These are phyloP conservation scores for Leccinum holopus DNA, from an alignment of 1,284 basidiomycete species.

Conservation along the genomic window DNA sequence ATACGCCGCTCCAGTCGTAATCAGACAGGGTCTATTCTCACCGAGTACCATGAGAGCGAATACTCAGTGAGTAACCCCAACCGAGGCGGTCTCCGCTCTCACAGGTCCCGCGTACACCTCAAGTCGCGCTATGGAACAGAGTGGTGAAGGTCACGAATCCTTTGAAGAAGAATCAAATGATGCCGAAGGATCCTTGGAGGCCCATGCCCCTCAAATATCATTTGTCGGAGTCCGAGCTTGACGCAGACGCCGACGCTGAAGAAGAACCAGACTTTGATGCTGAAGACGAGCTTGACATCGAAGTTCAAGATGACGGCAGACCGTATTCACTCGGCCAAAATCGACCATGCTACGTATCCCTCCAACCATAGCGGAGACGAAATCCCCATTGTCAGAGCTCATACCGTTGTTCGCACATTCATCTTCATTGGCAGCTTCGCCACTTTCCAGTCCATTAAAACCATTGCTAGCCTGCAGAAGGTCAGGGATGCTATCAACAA, in stretches of 20 bases:
- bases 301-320: slow-evolving; percentile 45
- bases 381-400: slow-evolving; percentile 54
- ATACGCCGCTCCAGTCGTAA: slow-evolving; percentile 39
- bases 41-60: slow-evolving; percentile 64
- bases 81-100: slow-evolving; percentile 25
- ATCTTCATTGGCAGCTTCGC: slow-evolving; percentile 79
- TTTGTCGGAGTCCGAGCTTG: slow-evolving; percentile 38
- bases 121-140: slow-evolving; percentile 37
- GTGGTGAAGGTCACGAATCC: slow-evolving; percentile 53
- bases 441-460: slow-evolving; percentile 81
- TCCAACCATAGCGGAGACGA: no score
- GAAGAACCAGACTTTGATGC: slow-evolving; percentile 34
- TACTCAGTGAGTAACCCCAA: slow-evolving; percentile 29
- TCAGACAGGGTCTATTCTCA: slow-evolving; percentile 31
- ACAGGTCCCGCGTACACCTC: slow-evolving; percentile 28
- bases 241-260: slow-evolving; percentile 39
- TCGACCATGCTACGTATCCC: no score
- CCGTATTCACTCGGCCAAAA: slow-evolving; percentile 27
- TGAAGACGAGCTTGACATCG: slow-evolving; percentile 38
- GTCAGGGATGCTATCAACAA: slow-evolving; percentile 66
- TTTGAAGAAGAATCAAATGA: slow-evolving; percentile 50
- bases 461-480: slow-evolving; percentile 75
- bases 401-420: slow-evolving; percentile 95
- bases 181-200: slow-evolving; percentile 57
- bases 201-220: slow-evolving; percentile 45